Evolutionary conservation across 139 green algal genomes (phyloP).

Genomic region (Tetratostichococcus sp.): DNA sequence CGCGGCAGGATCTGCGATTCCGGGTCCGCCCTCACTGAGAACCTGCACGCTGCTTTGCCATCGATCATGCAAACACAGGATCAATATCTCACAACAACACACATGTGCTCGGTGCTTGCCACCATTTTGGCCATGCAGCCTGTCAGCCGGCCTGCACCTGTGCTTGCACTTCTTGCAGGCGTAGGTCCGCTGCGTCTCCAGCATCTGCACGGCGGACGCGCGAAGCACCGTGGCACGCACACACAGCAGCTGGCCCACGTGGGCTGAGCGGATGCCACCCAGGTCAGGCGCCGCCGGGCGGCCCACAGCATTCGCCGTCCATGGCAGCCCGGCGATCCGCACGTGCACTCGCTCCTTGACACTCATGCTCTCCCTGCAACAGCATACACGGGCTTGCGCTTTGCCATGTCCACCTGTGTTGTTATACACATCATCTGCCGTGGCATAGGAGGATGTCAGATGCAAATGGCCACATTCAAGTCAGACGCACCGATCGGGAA

Average conservation of each 20-base stretch:
- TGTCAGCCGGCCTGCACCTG: constrained; percentile 19
- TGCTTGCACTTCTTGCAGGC: constrained; percentile 64
- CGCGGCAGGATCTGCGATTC: constrained; percentile 28
- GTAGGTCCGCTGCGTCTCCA: constrained; percentile 62
- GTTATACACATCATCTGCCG: no score
- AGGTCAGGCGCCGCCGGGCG: constrained; percentile 28
- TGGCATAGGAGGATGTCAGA: no score
- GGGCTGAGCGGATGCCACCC: constrained; percentile 35
- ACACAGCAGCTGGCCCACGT: constrained; percentile 61
- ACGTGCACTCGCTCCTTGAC: constrained; percentile 50
- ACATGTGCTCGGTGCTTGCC: no score
- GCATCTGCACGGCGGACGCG: constrained; percentile 61
- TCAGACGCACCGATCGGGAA: neutral
- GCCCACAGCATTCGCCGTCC: constrained; percentile 20
- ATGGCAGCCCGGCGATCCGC: constrained; percentile 43
- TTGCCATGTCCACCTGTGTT: no score
- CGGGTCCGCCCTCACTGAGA: constrained; percentile 21
- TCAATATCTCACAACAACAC: no score
- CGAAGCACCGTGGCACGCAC: constrained; percentile 73
- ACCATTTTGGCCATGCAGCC: no score
- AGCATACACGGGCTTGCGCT: no score
- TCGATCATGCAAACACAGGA: no score
- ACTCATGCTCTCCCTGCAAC: neutral
- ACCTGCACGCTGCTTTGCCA: constrained; percentile 8
- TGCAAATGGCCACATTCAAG: no score